These are phyloP conservation scores for Metschnikowia lochheadii DNA, from an alignment of 805 yeast genomes.

Conservation along the genomic window DNA sequence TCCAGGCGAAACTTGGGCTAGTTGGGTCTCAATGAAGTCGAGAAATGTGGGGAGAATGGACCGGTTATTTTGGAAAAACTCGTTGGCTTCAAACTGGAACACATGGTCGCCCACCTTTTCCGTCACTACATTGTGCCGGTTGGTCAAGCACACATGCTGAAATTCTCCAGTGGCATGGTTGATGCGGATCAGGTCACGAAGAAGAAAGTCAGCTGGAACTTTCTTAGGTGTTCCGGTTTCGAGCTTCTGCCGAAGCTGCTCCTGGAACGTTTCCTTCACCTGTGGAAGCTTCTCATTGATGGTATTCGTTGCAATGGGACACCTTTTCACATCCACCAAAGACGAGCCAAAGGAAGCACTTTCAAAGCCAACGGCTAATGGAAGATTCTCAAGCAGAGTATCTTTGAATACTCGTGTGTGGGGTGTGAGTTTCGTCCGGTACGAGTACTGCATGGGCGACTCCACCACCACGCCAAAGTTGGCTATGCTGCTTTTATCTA, in stretches of 20 bases:
- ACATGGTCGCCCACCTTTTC: conserved; percentile 32
- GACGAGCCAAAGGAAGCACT: conserved; percentile 20
- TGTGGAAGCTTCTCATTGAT: conserved; percentile 26
- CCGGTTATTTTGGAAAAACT: conserved; percentile 46
- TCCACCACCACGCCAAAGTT: conserved; percentile 26
- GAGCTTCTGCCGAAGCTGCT: conserved; percentile 7
- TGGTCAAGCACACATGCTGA: conserved; percentile 23
- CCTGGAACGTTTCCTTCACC: conserved; percentile 12
- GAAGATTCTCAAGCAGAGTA: conserved; percentile 3
- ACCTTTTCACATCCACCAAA: conserved; percentile 31
- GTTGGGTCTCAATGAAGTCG: conserved; percentile 23
- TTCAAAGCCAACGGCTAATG: conserved; percentile 30
- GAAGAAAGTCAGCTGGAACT: conserved; percentile 18
- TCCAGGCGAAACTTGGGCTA: conserved; percentile 12
- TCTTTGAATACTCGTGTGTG: conserved; percentile 24
- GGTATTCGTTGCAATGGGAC: conserved; percentile 33
- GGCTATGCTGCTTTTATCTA: neutral
- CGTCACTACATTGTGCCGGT: conserved; percentile 27
- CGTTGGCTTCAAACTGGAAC: conserved; percentile 36
- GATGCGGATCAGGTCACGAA: conserved; percentile 33
- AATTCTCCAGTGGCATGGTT: conserved; percentile 30
- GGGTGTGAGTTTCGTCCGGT: conserved; percentile 41
- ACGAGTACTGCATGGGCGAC: conserved; percentile 37
- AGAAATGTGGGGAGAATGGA: conserved; percentile 34
- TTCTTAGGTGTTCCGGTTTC: neutral